phyloP scores from a whole-genome alignment of 2,329 filamentous ascomycete species.

The Parastagonospora nodorum region DNA sequence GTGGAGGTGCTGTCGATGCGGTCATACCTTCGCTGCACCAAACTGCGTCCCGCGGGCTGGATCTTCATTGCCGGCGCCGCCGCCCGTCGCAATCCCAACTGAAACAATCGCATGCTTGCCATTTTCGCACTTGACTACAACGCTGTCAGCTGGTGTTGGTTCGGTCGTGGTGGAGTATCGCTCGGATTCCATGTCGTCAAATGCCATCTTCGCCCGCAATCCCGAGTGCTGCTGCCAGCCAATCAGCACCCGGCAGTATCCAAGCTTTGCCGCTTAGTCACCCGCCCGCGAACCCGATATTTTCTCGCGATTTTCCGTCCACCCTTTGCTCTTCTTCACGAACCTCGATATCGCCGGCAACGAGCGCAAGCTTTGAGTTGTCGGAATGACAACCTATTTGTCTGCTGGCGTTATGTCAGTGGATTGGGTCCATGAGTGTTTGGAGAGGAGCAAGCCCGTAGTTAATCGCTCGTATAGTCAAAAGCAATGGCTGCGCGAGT shows the following conservation, averaged over 20 bases:
- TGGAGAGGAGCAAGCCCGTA: slow-evolving; percentile 55
- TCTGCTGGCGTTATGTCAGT: slow-evolving; percentile 49
- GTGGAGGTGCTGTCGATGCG: slow-evolving; percentile 7
- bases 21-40: slow-evolving; percentile 56
- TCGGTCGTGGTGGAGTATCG: slow-evolving; percentile 25
- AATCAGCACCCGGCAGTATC: slow-evolving; percentile 26
- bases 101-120: slow-evolving; percentile 54
- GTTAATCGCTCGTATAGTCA: slow-evolving; percentile 58
- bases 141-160: slow-evolving; percentile 24
- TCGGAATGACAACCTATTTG: slow-evolving; percentile 42
- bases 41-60: slow-evolving; percentile 41
- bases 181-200: slow-evolving; percentile 33
- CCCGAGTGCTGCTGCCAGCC: slow-evolving; percentile 31
- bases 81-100: slow-evolving; percentile 50
- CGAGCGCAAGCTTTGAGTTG: slow-evolving; percentile 42
- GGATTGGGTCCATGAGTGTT: slow-evolving; percentile 45
- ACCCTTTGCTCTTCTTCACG: slow-evolving; percentile 31
- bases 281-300: slow-evolving; percentile 32
- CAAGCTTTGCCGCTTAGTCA: slow-evolving; percentile 31
- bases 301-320: slow-evolving; percentile 32
- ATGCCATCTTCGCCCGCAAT: slow-evolving; percentile 25
- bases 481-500: slow-evolving; percentile 51
- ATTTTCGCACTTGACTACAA: slow-evolving; percentile 21
- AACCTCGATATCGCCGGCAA: slow-evolving; percentile 49
- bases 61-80: slow-evolving; percentile 50